Base-by-base conservation (phyloP, 23 red algal species). In the Agarophyton chilense region DNA sequence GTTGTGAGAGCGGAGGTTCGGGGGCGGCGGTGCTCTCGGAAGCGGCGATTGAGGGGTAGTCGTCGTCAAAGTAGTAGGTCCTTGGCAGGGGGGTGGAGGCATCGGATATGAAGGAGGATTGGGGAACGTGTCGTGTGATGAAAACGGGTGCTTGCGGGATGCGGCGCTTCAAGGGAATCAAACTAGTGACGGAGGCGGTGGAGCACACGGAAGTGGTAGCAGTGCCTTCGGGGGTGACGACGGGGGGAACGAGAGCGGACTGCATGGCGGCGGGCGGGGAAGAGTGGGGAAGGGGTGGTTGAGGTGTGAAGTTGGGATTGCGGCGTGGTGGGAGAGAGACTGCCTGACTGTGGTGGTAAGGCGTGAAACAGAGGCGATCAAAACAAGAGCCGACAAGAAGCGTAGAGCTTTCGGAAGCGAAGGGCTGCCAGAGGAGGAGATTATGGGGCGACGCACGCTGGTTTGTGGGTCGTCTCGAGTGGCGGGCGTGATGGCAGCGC, bases 41-140 rank as follows among this genome's bases (percentile, higher is more conserved):
- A 22, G 68, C 68, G 68, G 29, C 68, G 13, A 74, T 74, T 13
- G 68, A 74, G 3, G 68, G 68, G 41, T 74, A 74, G 41, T 74
- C 68, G 47, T 74, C 68, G 68, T 74, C 68, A 29, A 74, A 74
- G 18, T 14, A 74, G 41, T 74, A 74, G 1, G 68, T 74, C 4
- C 33, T 22, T 5, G 1, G 68, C n/a, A 39, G 68, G 19, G 68
- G 31, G 16, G 16, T 12, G 12, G 68, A 74, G 12, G 68, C 38
- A 29, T 74, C n/a, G n/a, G 68, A 74, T 14, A 74, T 49, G 68
- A 74, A 74, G 12, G 68, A 74, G 24, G 68, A 9, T 29, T 29
- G 68, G 4, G 68, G 68, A 21, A 35, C 68, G 41, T 74, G 7
- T 11, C 41, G 18, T 14, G 68, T 29, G 17, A 74, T 74, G 68